phyloP scores from a whole-genome alignment of 495 filamentous ascomycete species.

The Hypoxylon fragiforme region DNA sequence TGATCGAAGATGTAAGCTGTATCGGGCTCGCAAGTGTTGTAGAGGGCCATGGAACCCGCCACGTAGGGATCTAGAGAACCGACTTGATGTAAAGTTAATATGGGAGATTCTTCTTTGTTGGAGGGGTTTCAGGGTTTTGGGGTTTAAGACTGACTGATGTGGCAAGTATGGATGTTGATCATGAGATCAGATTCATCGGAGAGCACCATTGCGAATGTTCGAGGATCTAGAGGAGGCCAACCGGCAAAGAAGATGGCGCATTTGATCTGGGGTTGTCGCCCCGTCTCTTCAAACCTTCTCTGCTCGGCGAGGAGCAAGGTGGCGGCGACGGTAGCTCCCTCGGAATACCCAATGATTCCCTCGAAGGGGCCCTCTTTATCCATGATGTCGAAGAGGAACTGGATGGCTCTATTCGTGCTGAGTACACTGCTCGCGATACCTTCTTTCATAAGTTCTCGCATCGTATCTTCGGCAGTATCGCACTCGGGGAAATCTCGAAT shows the following conservation, averaged over 20 bases:
- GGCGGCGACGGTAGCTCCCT: conserved; percentile 62
- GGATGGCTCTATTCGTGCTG: conserved; percentile 47
- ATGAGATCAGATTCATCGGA: conserved; percentile 56
- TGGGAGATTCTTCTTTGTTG: too few relatives aligned
- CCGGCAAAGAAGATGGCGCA: conserved; percentile 61
- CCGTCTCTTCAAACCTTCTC: conserved; percentile 47
- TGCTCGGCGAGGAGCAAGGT: conserved; percentile 59
- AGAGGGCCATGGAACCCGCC: conserved; percentile 58
- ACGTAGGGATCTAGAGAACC: conserved; percentile 62
- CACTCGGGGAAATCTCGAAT: conserved; percentile 55
- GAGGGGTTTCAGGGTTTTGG: not conserved
- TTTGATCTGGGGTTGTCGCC: conserved; percentile 55
- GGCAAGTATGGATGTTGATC: conserved; percentile 60
- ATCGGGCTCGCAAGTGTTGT: conserved; percentile 61
- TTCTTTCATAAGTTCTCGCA: conserved; percentile 55
- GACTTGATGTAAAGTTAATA: conserved; percentile 40
- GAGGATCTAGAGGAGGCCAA: conserved; percentile 58
- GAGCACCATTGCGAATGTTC: conserved; percentile 49
- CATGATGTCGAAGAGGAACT: conserved; percentile 52
- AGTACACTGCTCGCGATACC: conserved; percentile 48
- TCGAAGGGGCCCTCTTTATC: conserved; percentile 56
- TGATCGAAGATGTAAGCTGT: conserved; percentile 62
- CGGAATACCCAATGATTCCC: conserved; percentile 63
- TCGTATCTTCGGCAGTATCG: conserved; percentile 52
- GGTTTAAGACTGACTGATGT: conserved; percentile 51